Percentiles rank a stretch among this genome's conserved stretches.
Evolutionary conservation across 2,329 filamentous ascomycete species (phyloP).

Genomic region (Alternaria infectoria): DNA sequence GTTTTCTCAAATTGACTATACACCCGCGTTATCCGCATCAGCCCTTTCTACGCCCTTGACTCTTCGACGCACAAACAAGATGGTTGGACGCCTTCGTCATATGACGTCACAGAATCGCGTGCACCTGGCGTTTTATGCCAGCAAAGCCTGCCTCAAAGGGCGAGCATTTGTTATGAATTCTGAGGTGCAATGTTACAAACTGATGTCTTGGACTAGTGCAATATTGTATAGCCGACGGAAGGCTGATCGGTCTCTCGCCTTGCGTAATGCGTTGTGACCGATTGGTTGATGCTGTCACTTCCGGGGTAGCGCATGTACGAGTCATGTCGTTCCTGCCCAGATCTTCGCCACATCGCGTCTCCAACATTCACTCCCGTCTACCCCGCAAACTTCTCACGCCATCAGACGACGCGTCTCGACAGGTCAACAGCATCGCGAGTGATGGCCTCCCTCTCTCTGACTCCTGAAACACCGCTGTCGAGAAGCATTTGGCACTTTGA

Average conservation of each 20-base stretch:
- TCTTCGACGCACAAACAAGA: neutral
- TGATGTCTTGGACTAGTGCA: neutral
- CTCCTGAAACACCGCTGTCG: neutral
- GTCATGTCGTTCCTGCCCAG: neutral
- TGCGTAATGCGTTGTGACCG: neutral
- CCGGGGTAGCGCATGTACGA: neutral
- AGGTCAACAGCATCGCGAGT: neutral
- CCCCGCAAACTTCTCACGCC: neutral
- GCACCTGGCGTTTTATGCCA: neutral
- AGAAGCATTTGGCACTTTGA: neutral
- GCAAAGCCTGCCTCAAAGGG: neutral
- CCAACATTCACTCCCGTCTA: neutral
- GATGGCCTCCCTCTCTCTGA: neutral
- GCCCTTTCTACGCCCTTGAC: neutral
- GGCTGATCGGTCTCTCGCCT: neutral
- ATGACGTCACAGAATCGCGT: neutral
- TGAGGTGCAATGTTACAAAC: neutral
- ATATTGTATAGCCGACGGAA: neutral
- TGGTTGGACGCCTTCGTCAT: neutral
- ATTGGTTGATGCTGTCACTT: neutral
- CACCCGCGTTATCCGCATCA: neutral
- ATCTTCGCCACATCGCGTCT: neutral
- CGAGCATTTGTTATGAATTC: neutral
- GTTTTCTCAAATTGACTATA: fast-evolving
- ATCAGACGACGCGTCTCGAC: neutral